These are phyloP conservation scores for Coleophoma cylindrospora DNA, from an alignment of 2,329 filamentous ascomycete species.

Conservation along the genomic window DNA sequence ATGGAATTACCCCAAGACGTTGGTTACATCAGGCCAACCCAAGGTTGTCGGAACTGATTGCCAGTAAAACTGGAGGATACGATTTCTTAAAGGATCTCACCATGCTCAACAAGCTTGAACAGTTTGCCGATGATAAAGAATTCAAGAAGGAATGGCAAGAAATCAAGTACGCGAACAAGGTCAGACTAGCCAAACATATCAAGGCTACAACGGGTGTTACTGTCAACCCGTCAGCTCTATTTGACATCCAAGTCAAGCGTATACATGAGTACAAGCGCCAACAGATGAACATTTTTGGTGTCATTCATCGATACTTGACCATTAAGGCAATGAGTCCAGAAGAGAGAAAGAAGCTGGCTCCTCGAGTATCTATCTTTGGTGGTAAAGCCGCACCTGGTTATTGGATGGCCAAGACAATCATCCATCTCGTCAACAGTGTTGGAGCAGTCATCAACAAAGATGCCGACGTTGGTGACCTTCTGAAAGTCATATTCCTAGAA, in stretches of 20 bases:
- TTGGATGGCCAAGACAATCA: slow-evolving; percentile 99
- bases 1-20: slow-evolving; percentile 90
- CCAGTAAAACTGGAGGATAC: slow-evolving; percentile 77
- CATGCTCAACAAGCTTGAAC: slow-evolving; percentile 77
- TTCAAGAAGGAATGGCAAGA: slow-evolving; percentile 95
- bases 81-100: slow-evolving; percentile 90
- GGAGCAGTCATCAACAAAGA: slow-evolving; percentile 89
- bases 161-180: slow-evolving; percentile 96
- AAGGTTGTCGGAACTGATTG: slow-evolving; percentile 83
- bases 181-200: slow-evolving; percentile 87
- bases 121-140: slow-evolving; percentile 75
- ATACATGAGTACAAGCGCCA: slow-evolving; percentile 99
- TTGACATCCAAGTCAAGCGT: slow-evolving; percentile 97
- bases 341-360: slow-evolving; percentile 79
- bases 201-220: slow-evolving; percentile 72
- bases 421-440: slow-evolving; percentile 92
- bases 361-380: slow-evolving; percentile 92
- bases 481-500: slow-evolving; percentile 96
- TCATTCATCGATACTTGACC: slow-evolving; percentile 87
- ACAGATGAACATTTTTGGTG: slow-evolving; percentile 97
- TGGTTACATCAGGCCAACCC: slow-evolving; percentile 99
- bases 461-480: slow-evolving; percentile 81
- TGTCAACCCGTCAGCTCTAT: slow-evolving; percentile 83
- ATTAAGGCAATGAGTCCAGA: slow-evolving; percentile 82
- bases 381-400: slow-evolving; percentile 97